Evolutionary conservation across 176 grass and related monocot species (phyloP).

Genomic region (Carex cristatella): DNA sequence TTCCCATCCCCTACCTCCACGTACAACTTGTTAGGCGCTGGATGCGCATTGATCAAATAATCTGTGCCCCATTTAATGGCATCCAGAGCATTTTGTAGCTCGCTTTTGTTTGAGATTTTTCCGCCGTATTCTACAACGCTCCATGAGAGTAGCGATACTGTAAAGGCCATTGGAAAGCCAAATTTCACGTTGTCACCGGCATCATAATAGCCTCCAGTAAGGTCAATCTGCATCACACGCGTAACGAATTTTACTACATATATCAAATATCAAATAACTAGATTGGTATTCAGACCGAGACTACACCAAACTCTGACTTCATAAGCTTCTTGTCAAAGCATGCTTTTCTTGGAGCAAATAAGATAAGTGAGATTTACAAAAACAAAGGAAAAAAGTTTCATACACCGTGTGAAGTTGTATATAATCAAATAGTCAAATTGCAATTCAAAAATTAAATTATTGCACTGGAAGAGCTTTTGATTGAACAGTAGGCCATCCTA

Average conservation of each 20-base stretch:
- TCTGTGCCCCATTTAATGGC: conserved; percentile 73
- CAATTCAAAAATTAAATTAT: neutral
- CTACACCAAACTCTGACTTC: neutral
- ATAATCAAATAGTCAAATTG: neutral
- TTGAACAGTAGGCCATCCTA: neutral
- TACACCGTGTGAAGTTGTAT: neutral
- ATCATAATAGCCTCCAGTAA: conserved; percentile 71
- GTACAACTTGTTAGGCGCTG: conserved; percentile 36
- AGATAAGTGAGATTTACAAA: neutral
- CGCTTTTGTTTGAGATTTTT: conserved; percentile 24
- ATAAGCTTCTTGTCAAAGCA: neutral
- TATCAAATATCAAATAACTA: neutral
- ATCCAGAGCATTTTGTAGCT: conserved; percentile 39
- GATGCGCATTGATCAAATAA: conserved; percentile 59
- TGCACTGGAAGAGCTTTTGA: no score
- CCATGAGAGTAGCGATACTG: conserved; percentile 52
- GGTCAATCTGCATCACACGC: conserved; percentile 32
- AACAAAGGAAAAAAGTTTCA: neutral
- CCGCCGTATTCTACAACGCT: conserved; percentile 28
- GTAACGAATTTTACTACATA: neutral
- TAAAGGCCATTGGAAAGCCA: conserved; percentile 62
- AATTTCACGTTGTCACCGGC: conserved; percentile 78
- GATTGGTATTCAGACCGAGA: neutral
- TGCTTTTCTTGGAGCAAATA: neutral
- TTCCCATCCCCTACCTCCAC: conserved; percentile 74